Conservation (phyloP, 208 protist species). For the Trypanosoma lewisi region DNA sequence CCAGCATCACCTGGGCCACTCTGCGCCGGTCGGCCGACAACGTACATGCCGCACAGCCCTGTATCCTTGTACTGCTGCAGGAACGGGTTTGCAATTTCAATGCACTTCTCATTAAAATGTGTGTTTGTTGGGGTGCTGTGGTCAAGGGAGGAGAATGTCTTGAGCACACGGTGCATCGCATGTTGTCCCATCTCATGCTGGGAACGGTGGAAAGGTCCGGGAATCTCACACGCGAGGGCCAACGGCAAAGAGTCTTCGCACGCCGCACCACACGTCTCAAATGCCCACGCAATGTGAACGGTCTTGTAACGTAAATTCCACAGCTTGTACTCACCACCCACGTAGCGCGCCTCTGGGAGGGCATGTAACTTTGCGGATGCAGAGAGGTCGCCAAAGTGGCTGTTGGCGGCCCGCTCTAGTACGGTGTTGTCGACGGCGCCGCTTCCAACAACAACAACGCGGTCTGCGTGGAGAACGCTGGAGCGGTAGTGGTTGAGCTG, state of each 20-base stretch:
- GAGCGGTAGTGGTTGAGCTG: constrained; percentile 84
- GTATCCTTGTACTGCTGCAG: constrained; percentile 87
- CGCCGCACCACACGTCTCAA: constrained; percentile 84
- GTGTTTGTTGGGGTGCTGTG: constrained; percentile 87
- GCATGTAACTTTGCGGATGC: constrained; percentile 17
- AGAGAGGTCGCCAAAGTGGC: constrained; percentile 86
- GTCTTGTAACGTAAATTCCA: constrained; percentile 90
- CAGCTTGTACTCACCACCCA: constrained; percentile 84
- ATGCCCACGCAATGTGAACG: constrained; percentile 84
- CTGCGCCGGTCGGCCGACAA: constrained; percentile 64
- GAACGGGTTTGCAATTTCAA: constrained; percentile 86
- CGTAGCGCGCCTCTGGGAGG: constrained; percentile 64
- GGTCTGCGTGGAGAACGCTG: constrained; percentile 85
- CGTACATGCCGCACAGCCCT: constrained; percentile 86
- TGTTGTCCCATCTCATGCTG: constrained; percentile 88
- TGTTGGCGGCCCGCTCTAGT: constrained; percentile 89
- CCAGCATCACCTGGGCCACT: constrained; percentile 58
- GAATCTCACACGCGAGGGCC: constrained; percentile 83
- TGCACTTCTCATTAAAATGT: constrained; percentile 86
- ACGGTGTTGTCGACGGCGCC: constrained; percentile 95
- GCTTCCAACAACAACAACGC: constrained; percentile 94
- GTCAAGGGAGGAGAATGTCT: constrained; percentile 87
- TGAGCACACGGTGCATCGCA: constrained; percentile 84
- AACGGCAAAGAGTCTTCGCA: constrained; percentile 86
- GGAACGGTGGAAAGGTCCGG: constrained; percentile 83